These are phyloP conservation scores for Hirschfeldia incana DNA, from an alignment of 345 rosid genomes.

Conservation along the genomic window DNA sequence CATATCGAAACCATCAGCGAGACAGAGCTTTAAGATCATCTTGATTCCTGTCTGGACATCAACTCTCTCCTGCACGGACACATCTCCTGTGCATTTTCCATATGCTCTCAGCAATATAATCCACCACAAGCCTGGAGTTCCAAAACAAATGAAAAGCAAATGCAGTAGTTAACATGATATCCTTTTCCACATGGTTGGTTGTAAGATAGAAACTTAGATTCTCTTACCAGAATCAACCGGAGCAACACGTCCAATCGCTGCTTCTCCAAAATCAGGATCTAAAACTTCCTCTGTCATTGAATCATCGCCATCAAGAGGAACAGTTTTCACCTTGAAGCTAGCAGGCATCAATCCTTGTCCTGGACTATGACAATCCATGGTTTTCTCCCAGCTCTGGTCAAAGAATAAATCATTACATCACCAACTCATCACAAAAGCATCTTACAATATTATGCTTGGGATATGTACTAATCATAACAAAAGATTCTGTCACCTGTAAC, in stretches of 20 bases:
- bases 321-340: slow-evolving; percentile 85
- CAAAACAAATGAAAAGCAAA: not conserved
- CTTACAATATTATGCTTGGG: too few species aligned
- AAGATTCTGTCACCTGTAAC: slow-evolving; percentile 70
- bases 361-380: slow-evolving; percentile 95
- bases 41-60: slow-evolving; percentile 97
- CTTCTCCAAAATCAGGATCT: slow-evolving; percentile 96
- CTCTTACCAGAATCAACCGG: slow-evolving; percentile 88
- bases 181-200: not conserved
- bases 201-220: not conserved
- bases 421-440: not conserved
- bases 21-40: slow-evolving; percentile 85
- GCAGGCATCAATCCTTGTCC: slow-evolving; percentile 99
- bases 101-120: slow-evolving; percentile 86
- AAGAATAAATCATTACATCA: slow-evolving; percentile 11
- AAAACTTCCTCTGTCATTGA: slow-evolving; percentile 79
- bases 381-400: slow-evolving; percentile 95
- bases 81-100: slow-evolving; percentile 89
- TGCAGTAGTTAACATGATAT: not conserved
- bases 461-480: too few species aligned
- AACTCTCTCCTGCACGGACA: slow-evolving; percentile 81
- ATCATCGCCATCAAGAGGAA: slow-evolving; percentile 85
- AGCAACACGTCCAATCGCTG: slow-evolving; percentile 98
- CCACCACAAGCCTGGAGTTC: slow-evolving; percentile 81
- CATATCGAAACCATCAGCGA: slow-evolving; percentile 98